phyloP scores from a whole-genome alignment of 1,284 basidiomycete species.

The Butyriboletus regius region DNA sequence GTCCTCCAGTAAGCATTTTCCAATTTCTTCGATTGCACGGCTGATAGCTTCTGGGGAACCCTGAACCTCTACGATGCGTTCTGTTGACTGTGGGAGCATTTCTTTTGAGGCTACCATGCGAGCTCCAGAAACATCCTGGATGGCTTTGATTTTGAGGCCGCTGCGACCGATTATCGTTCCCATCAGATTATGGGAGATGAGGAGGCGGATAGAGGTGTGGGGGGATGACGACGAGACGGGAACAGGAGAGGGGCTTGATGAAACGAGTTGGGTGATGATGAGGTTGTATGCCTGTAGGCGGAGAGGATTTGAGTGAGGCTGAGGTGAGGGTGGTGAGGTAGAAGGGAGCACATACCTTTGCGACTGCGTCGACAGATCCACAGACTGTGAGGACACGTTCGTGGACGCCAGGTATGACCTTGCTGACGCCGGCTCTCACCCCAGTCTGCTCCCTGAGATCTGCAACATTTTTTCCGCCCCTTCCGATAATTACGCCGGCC shows the following conservation, averaged over 20 bases:
- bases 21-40: constrained; percentile 89
- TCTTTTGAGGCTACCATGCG: constrained; percentile 97
- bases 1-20: constrained; percentile 90
- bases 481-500: constrained; percentile 94
- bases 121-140: constrained; percentile 94
- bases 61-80: constrained; percentile 95
- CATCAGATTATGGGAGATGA: constrained; percentile 99
- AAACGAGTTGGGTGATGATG: constrained; percentile 87
- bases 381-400: constrained; percentile 93
- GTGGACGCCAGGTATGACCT: constrained; percentile 93
- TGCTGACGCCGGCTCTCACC: constrained; percentile 97
- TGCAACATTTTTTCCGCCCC: constrained; percentile 93
- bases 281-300: constrained; percentile 77
- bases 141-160: constrained; percentile 98
- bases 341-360: constrained; percentile 56
- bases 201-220: constrained; percentile 85
- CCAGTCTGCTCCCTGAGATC: constrained; percentile 90
- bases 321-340: constrained; percentile 1
- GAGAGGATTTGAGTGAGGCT: not conserved
- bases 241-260: constrained; percentile 62
- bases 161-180: constrained; percentile 96
- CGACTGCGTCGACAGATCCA: constrained; percentile 84
- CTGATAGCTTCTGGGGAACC: constrained; percentile 86
- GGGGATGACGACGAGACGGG: constrained; percentile 56
- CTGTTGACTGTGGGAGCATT: constrained; percentile 97